A percentile compares a stretch with the other conserved stretches of the same genome.
Conservation (phyloP, 2,329 filamentous ascomycete genomes). For the Xylogone sp. region DNA sequence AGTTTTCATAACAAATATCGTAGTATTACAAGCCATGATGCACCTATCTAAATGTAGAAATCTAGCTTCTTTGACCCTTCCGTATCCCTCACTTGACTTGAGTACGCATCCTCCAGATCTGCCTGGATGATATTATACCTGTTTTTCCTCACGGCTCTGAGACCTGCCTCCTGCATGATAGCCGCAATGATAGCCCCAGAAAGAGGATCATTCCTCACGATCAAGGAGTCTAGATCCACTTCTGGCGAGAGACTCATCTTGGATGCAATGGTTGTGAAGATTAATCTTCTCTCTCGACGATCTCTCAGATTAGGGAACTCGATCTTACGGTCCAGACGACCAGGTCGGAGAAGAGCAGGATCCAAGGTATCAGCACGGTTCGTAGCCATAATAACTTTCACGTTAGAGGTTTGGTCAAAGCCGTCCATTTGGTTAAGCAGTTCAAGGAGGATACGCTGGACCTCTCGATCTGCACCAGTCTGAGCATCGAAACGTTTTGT, state of each 20-base stretch:
- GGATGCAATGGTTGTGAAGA: conserved; percentile 93
- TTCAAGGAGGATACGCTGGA: conserved; percentile 96
- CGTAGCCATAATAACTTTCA: conserved; percentile 99
- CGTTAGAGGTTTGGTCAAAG: conserved; percentile 97
- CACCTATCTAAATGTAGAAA: neutral
- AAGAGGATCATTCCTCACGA: conserved; percentile 92
- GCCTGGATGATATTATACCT: conserved; percentile 98
- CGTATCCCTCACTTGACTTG: conserved; percentile 76
- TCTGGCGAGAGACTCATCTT: conserved; percentile 98
- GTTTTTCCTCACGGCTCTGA: conserved; percentile 94
- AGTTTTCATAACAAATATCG: neutral
- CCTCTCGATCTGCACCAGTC: conserved; percentile 95
- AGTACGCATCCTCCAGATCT: conserved; percentile 96
- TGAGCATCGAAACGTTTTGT: conserved; percentile 99
- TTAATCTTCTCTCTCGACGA: conserved; percentile 88
- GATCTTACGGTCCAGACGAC: conserved; percentile 95
- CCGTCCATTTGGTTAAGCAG: conserved; percentile 99
- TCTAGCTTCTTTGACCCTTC: neutral
- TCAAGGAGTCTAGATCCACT: conserved; percentile 92
- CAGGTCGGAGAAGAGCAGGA: conserved; percentile 88
- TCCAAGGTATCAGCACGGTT: conserved; percentile 97
- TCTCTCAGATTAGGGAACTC: conserved; percentile 96
- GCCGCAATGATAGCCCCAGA: conserved; percentile 92
- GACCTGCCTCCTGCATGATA: conserved; percentile 97
- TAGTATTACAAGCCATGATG: neutral